Evolutionary conservation across 176 grass and related monocot genomes (phyloP), one percentile per base, ranked within the genome.

Genomic region (Eleusine indica): DNA sequence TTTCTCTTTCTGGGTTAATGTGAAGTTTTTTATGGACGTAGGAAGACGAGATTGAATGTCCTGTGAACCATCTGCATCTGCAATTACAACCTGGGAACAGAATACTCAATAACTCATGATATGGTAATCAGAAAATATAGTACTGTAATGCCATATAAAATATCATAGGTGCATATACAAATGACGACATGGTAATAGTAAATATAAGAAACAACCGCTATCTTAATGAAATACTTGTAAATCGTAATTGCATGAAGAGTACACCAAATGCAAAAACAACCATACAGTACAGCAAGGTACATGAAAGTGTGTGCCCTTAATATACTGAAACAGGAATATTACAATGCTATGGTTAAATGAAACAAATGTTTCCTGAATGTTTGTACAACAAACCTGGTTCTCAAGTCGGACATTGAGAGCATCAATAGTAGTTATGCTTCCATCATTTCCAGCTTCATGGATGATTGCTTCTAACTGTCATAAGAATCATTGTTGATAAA

Each of bases 1-100:
- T 85, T 88, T 98, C 80, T 95, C 93, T 79, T 95, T 95, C 52
- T 98, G 96, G 67, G 85, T 87, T 77, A 98, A 49, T 17, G 85
- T 82, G 69, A 98, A 98, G 53, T 64, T 91, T 67, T 78, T 95
- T 70, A 98, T 93, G 51, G 85, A 90, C 74, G 80, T 72, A 60
- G 96, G 93, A 32, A 94, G 80, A 53, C 56, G 85, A 32, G 87
- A 58, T 70, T 86, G 85, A 66, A 63, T 86, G 65, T 85, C 60
- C 70, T 95, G 89, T 75, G 85, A 78, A 79, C 48, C 68, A n/a
- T 92, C 88, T 46, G 42, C 71, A n/a, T 92, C 88, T 53, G 42
- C 64, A 83, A 87, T 48, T 43, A 85, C 39, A 2, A 98, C 87
- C 89, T 90, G 80, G 68, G 66, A 94, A 32, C 39, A 78, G 57